Conservation (phyloP, 495 filamentous ascomycete genomes). For the Penicillium dipodomyicola region DNA sequence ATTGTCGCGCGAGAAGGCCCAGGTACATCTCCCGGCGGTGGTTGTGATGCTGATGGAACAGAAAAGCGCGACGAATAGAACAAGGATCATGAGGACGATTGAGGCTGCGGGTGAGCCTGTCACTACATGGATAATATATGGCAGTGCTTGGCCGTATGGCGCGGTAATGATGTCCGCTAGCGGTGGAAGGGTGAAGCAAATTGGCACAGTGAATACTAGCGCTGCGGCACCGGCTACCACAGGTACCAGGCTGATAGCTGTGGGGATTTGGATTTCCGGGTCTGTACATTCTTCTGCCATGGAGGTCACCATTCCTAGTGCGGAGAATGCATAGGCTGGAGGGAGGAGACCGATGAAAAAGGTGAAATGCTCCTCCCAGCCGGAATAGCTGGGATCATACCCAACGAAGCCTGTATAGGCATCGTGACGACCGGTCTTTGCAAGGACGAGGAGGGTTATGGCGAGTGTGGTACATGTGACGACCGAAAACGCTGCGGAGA, state of each 20-base stretch:
- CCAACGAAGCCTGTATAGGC: slow-evolving; percentile 55
- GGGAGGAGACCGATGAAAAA: slow-evolving; percentile 57
- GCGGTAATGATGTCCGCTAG: slow-evolving; percentile 41
- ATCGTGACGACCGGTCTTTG: slow-evolving; percentile 38
- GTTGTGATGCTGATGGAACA: slow-evolving; percentile 64
- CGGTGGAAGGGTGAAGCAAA: slow-evolving; percentile 59
- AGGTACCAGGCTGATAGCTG: slow-evolving; percentile 46
- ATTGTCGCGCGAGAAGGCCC: slow-evolving; percentile 57
- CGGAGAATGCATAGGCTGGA: slow-evolving; percentile 52
- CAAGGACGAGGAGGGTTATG: slow-evolving; percentile 52
- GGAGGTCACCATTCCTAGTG: slow-evolving; percentile 42
- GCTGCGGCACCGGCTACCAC: slow-evolving; percentile 51
- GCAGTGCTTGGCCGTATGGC: slow-evolving; percentile 47
- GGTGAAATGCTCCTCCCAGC: slow-evolving; percentile 55
- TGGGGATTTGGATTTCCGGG: slow-evolving; percentile 58
- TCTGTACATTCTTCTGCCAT: slow-evolving; percentile 63
- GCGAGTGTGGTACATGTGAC: slow-evolving; percentile 23
- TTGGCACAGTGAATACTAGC: slow-evolving; percentile 56
- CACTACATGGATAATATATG: slow-evolving; percentile 17
- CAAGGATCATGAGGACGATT: slow-evolving; percentile 62
- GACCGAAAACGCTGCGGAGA: slow-evolving; percentile 26
- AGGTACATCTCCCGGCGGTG: slow-evolving; percentile 63
- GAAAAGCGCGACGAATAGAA: slow-evolving; percentile 65
- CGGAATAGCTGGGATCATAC: slow-evolving; percentile 45
- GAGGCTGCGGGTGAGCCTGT: slow-evolving; percentile 44